Evolutionary conservation across 306 rosid species (phyloP), one percentile per base, ranked within the genome.

Genomic region (Lotus japonicus): DNA sequence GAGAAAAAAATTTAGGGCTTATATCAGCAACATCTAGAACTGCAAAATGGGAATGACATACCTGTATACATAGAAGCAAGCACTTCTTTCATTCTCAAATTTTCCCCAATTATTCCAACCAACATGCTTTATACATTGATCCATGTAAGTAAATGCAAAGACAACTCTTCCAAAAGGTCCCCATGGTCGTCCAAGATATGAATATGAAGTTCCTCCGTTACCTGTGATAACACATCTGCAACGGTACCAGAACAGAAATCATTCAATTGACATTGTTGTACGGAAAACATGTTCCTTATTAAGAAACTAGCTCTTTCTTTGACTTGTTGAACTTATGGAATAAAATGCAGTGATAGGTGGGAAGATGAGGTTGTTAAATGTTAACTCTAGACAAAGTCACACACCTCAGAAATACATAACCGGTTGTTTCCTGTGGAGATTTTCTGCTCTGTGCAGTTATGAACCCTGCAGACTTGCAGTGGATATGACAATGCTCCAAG

Each of bases 91-190:
- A 39, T 89, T 92, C 77, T 92, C 96, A 6, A 33, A 2, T 66
- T 86, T 92, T 7, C 85, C 91, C 98, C 98, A 92, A 76, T 92
- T 84, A 63, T 89, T 54, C 98, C 98, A 89, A 9, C 98, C 98
- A 4, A 5, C 77, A 71, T 64, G 88, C 53, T 73, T 86, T 76
- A 92, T 62, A 70, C 96, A 89, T 31, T 54, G 83, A 81, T 89
- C 98, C 83, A 92, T 85, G 36, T 76, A 84, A 36, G 92, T 89
- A 78, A 74, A 76, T 8, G 95, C 98, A 86, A 77, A 92, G 36
- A 92, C 75, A 41, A 92, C 98, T 80, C 98, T 86, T 66, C 88
- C 98, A 71, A 77, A 92, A 56, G 96, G 92, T 64, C 96, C 96
- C 98, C 98, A 92, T 7, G 98, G 98, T 43, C 98, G 71, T 60